Evolutionary conservation across 2,329 filamentous ascomycete species (phyloP), one percentile per base, ranked within the genome.

Genomic region (Fusarium lyarnte): DNA sequence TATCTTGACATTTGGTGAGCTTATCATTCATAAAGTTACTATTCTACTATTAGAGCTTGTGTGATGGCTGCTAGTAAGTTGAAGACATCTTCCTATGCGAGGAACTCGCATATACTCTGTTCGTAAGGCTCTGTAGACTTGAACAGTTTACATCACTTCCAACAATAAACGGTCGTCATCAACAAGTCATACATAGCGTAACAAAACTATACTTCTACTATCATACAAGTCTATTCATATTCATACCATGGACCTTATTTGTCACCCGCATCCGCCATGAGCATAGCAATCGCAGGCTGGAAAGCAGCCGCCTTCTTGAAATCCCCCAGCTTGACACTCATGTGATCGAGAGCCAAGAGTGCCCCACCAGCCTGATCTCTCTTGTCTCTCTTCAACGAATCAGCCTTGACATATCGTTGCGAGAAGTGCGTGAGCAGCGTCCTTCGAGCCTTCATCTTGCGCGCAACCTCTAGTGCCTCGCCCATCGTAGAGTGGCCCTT

Each of bases 351-450:
- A 4, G 91, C 93, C 62, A 94, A 87, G 64, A 93, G 86, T 21
- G 94, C 89, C 41, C 81, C 78, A 66, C 82, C 81, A 59, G 75
- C 67, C 67, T 66, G 72, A 29, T 74, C 72, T 38, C 90, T 85
- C 21, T 55, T 65, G 11, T 72, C 68, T 27, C 74, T 47, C 27
- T 76, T 73, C 62, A 83, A 67, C 47, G 79, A 78, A 33, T 80
- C 79, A 17, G 78, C 66, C 82, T 95, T 95, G 77, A 94, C 92
- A 81, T 99, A 99, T 12, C 96, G 88, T 84, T 99, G 96, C 61
- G 92, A 95, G 82, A 99, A 99, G 81, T 99, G 96, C 12, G 96
- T 99, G 53, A 99, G 86, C 61, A 99, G 84, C 21, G 96, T 91
- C 21, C 93, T 87, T 72, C 91, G 89, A 0, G 95, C 96, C 33